Conservation (phyloP, 73 alveolate species). For the Paramecium caudatum region DNA sequence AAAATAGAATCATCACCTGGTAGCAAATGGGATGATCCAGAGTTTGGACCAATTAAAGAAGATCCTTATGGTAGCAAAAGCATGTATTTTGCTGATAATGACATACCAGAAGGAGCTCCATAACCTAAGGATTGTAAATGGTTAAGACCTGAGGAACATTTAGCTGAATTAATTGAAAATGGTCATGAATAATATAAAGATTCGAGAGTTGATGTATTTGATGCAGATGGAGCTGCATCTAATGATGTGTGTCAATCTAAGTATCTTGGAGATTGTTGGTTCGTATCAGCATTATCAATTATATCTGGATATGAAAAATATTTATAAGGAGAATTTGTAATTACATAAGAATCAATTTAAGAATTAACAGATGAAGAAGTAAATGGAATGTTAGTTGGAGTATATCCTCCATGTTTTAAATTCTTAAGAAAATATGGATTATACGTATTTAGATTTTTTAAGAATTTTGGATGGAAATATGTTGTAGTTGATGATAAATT, state of each 20-base stretch:
- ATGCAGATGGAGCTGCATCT: constrained; percentile 93
- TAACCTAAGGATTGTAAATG: constrained; percentile 91
- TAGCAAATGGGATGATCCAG: constrained; percentile 87
- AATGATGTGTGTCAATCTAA: constrained; percentile 97
- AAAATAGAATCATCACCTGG: constrained; percentile 41
- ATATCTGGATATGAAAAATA: constrained; percentile 96
- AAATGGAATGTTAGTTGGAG: constrained; percentile 88
- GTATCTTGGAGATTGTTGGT: constrained; percentile 99
- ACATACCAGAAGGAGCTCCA: constrained; percentile 86
- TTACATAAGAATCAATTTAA: constrained; percentile 72
- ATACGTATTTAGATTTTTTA: constrained; percentile 95
- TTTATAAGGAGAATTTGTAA: constrained; percentile 86
- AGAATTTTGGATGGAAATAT: constrained; percentile 91
- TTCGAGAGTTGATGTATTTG: constrained; percentile 72
- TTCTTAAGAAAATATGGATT: constrained; percentile 91
- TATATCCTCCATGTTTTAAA: constrained; percentile 98
- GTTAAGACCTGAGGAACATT: constrained; percentile 91
- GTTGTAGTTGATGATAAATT: constrained; percentile 96
- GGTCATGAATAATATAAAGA: constrained; percentile 60
- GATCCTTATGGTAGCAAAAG: constrained; percentile 85
- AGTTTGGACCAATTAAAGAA: constrained; percentile 94
- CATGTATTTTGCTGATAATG: constrained; percentile 85
- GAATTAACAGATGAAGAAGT: constrained; percentile 67
- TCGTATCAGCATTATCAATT: constrained; percentile 98
- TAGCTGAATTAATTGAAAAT: constrained; percentile 65